These are phyloP conservation scores for Neckera pumila DNA, from an alignment of 225 moss, liverwort and hornwort species.

Conservation along the genomic window DNA sequence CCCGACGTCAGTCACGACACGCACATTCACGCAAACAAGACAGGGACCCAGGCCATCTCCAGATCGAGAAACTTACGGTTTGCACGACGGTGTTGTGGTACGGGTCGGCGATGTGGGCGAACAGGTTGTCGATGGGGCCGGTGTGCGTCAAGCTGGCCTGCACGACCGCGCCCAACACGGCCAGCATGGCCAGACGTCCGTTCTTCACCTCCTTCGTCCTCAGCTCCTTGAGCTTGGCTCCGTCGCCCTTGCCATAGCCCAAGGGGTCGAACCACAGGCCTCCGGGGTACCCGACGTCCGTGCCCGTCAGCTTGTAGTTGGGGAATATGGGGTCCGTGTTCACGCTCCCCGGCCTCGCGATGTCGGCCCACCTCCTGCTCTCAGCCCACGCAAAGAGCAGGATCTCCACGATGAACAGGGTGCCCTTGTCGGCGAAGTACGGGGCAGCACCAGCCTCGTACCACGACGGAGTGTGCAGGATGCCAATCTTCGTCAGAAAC, in stretches of 20 bases:
- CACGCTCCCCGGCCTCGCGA: slow-evolving; percentile 77
- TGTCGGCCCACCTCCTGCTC: slow-evolving; percentile 82
- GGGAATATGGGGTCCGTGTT: slow-evolving; percentile 77
- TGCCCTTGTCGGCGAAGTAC: slow-evolving; percentile 63
- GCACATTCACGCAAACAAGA: too few species aligned
- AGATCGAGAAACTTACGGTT: not conserved
- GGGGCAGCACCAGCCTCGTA: slow-evolving; percentile 37
- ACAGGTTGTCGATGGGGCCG: slow-evolving; percentile 90
- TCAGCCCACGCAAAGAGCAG: slow-evolving; percentile 77
- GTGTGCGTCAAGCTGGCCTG: slow-evolving; percentile 67
- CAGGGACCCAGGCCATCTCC: not conserved
- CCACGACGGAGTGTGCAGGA: slow-evolving; percentile 81
- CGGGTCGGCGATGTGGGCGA: slow-evolving; percentile 75
- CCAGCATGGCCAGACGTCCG: slow-evolving; percentile 86
- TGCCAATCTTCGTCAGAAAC: slow-evolving; percentile 68
- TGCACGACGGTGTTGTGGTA: slow-evolving; percentile 59
- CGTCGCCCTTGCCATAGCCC: slow-evolving; percentile 40
- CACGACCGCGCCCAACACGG: slow-evolving; percentile 67
- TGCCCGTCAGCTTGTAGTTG: slow-evolving; percentile 84
- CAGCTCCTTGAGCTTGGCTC: slow-evolving; percentile 65
- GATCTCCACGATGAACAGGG: slow-evolving; percentile 66
- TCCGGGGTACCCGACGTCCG: slow-evolving; percentile 86
- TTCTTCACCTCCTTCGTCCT: slow-evolving; percentile 96
- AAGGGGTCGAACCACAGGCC: slow-evolving; percentile 92
- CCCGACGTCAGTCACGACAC: too few species aligned